Percentiles rank a stretch among this genome's conserved stretches.
Conservation (phyloP, 2,329 filamentous ascomycete genomes). For the Cladobotryum protrusum region DNA sequence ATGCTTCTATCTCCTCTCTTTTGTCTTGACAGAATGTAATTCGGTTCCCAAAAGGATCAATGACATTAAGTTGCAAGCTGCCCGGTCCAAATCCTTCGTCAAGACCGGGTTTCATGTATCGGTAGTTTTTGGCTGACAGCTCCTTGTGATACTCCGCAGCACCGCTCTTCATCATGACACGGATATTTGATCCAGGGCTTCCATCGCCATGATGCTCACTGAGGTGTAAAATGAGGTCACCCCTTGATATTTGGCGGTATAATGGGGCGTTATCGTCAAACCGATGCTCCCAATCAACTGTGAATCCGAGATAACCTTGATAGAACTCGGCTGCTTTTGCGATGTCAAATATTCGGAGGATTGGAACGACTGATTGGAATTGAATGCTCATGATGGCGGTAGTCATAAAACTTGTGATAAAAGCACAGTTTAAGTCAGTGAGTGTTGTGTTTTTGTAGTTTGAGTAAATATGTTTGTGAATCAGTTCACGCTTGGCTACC, state of each 20-base stretch:
- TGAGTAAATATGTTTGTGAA: no score
- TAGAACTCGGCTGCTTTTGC: conserved; percentile 18
- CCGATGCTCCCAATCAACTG: conserved; percentile 16
- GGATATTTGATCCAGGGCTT: conserved; percentile 12
- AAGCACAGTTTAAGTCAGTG: no score
- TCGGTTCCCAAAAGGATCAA: conserved; percentile 17
- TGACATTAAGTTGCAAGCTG: conserved; percentile 9
- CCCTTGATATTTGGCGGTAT: conserved; percentile 16
- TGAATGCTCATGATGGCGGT: conserved; percentile 1
- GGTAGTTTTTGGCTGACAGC: conserved; percentile 13
- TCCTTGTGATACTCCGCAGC: conserved; percentile 10
- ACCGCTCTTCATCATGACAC: conserved; percentile 7
- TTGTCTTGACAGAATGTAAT: conserved; percentile 13
- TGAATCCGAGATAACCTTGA: conserved; percentile 15
- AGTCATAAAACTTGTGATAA: no score
- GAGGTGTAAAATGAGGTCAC: conserved; percentile 12
- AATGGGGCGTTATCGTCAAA: conserved; percentile 15
- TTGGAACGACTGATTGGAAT: conserved; percentile 13
- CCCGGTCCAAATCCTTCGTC: conserved; percentile 10
- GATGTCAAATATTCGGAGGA: conserved; percentile 17
- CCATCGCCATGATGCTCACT: conserved; percentile 18
- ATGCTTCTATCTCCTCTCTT: neutral
- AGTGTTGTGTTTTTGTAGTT: no score
- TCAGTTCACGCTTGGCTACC: no score
- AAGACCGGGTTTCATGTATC: conserved; percentile 15